Percentiles rank a stretch among this genome's conserved stretches.
Evolutionary conservation across 2,329 filamentous ascomycete genomes (phyloP).

Genomic region (Dactylellina sp.): DNA sequence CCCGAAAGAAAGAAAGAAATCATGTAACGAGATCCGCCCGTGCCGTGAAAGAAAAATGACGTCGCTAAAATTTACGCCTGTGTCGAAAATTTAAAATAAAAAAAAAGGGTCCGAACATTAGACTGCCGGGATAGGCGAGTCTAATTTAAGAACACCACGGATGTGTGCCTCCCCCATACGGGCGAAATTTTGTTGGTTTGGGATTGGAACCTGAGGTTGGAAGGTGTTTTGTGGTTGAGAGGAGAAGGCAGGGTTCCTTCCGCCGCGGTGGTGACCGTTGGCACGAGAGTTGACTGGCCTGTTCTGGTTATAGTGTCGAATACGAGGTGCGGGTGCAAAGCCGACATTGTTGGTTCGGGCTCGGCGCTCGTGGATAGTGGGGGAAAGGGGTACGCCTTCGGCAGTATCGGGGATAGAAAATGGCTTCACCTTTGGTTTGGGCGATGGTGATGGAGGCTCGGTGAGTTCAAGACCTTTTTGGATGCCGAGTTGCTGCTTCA

Average conservation of each 20-base stretch:
- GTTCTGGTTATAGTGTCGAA: constrained; percentile 51
- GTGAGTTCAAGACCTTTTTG: constrained; percentile 21
- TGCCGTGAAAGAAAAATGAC: constrained; percentile 27
- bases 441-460: constrained; percentile 40
- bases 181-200: constrained; percentile 28
- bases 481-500: constrained; percentile 24
- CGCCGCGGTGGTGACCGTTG: constrained; percentile 44
- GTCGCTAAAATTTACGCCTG: constrained; percentile 52
- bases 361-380: constrained; percentile 53
- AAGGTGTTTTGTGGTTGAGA: constrained; percentile 33
- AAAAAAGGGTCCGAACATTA: constrained; percentile 33
- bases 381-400: constrained; percentile 30
- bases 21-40: constrained; percentile 34
- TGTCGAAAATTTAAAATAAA: constrained; percentile 6
- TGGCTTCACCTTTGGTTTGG: constrained; percentile 26
- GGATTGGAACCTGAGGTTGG: constrained; percentile 3
- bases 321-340: constrained; percentile 50
- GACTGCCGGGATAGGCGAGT: constrained; percentile 48
- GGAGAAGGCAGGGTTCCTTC: constrained; percentile 30
- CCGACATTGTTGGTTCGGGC: constrained; percentile 43
- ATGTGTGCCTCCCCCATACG: constrained; percentile 52
- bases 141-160: constrained; percentile 50
- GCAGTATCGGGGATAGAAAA: constrained; percentile 18
- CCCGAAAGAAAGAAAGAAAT: constrained; percentile 40
- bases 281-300: constrained; percentile 46